These are phyloP conservation scores for Trypanosoma theileri DNA, from an alignment of 208 protist genomes.

Conservation along the genomic window DNA sequence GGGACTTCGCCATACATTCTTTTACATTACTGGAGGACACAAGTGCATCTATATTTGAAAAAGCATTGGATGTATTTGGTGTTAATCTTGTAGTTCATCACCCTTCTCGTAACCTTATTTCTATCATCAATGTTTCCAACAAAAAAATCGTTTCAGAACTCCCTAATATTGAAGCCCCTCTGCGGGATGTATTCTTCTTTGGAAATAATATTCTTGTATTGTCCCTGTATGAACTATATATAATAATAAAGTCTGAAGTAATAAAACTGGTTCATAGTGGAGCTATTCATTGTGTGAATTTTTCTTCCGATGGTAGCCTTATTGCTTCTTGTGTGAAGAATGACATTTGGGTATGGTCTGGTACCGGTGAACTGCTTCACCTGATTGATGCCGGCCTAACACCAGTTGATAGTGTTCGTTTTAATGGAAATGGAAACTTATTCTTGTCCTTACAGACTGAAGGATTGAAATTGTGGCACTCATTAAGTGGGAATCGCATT, in stretches of 20 bases:
- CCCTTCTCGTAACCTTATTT: constrained; percentile 33
- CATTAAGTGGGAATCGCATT: constrained; percentile 41
- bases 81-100: constrained; percentile 48
- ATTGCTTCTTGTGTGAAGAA: constrained; percentile 61
- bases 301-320: constrained; percentile 61
- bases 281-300: constrained; percentile 45
- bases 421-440: constrained; percentile 55
- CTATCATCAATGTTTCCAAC: constrained; percentile 65
- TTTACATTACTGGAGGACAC: constrained; percentile 53
- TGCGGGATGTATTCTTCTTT: constrained; percentile 59
- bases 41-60: constrained; percentile 30
- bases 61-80: constrained; percentile 52
- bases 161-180: constrained; percentile 38
- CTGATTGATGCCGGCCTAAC: constrained; percentile 48
- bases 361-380: constrained; percentile 68
- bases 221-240: constrained; percentile 39
- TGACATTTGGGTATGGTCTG: constrained; percentile 72
- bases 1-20: constrained; percentile 70
- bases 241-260: constrained; percentile 46
- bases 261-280: constrained; percentile 57
- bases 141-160: constrained; percentile 58
- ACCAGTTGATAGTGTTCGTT: constrained; percentile 54
- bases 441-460: constrained; percentile 58
- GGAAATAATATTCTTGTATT: constrained; percentile 53
- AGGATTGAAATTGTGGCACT: constrained; percentile 62